A percentile compares a stretch with the other conserved stretches of the same genome.
Conservation (phyloP, 1,284 basidiomycete species). For the Leccinum glutinopallens region DNA sequence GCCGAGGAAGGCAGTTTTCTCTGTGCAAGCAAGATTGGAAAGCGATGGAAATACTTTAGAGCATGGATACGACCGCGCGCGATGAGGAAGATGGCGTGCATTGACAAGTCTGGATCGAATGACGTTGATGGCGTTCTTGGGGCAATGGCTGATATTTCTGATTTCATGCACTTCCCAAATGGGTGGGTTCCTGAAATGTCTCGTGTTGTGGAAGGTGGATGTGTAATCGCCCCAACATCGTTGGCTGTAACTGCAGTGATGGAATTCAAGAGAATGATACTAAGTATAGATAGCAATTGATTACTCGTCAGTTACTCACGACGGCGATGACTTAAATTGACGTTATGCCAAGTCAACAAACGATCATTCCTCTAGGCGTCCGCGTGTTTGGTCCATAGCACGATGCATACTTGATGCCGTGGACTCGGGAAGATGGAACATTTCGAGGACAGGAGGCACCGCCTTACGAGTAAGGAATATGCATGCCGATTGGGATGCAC, state of each 20-base stretch:
- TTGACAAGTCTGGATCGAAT: background rate
- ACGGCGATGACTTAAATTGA: background rate
- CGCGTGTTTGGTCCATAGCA: slow-evolving; percentile 60
- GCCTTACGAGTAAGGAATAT: slow-evolving; percentile 56
- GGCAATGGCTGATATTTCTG: background rate
- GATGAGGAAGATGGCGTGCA: background rate
- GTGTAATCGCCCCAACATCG: slow-evolving; percentile 12
- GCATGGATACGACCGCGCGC: background rate
- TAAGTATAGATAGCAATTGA: slow-evolving; percentile 17
- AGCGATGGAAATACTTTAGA: background rate
- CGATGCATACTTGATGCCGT: slow-evolving; percentile 58
- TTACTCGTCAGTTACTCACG: slow-evolving; percentile 17
- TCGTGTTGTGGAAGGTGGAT: background rate
- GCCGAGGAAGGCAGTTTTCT: background rate
- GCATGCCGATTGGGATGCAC: slow-evolving; percentile 15
- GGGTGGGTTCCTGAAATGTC: background rate
- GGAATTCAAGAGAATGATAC: background rate
- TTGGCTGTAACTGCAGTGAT: slow-evolving; percentile 11
- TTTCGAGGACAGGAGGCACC: slow-evolving; percentile 50
- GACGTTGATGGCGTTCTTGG: background rate
- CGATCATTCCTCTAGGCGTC: slow-evolving; percentile 25
- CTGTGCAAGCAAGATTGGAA: background rate
- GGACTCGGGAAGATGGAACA: slow-evolving; percentile 49
- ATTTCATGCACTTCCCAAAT: slow-evolving; percentile 1
- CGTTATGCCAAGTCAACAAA: background rate